Evolutionary conservation across 176 grass and related monocot species (phyloP), one percentile per base, ranked within the genome.

Genomic region (Oryza rufipogon): DNA sequence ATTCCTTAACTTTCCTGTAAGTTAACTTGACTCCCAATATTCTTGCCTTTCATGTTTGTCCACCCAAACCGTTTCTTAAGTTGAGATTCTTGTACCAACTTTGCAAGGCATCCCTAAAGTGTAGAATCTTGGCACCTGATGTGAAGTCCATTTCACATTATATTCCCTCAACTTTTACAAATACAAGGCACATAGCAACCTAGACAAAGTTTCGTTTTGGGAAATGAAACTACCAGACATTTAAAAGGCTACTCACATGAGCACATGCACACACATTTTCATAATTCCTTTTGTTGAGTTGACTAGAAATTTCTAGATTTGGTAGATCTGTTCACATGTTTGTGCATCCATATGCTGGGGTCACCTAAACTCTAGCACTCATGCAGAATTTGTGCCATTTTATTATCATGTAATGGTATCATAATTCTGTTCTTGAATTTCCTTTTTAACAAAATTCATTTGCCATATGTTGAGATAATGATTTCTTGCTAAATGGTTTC

Each of bases 261-360:
- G 38, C 25, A 33, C 75, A 36, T 11, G 48, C 81, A 10, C 12
- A 61, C 20, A 10, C 58, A 63, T 64, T 63, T 11, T 30, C 67
- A 48, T 26, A 79, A 2, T 47, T 71, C 60, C 48, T 25, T 34
- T 12, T 52, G 60, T 20, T 20, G 42, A 60, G 76, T 14, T n/a
- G 6, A 61, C 65, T 58, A 77, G 10, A 65, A 6, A 17, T 66
- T 67, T 41, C 16, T 6, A 25, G 4, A 23, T 68, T 48, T 76
- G 49, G 28, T 64, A 6, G 22, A 51, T 38, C 16, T 70, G 51
- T 70, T 48, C 2, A 12, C 6, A 13, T 56, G 72, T 73, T 58
- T 54, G 2, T 83, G 51, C 33, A 32, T 67, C 66, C 66, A 68
- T 56, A 38, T 80, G 15, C 75, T 74, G 81, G 56, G 56, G 54